Conservation (phyloP, 78 protist genomes). For the Andalucia godoyi region DNA sequence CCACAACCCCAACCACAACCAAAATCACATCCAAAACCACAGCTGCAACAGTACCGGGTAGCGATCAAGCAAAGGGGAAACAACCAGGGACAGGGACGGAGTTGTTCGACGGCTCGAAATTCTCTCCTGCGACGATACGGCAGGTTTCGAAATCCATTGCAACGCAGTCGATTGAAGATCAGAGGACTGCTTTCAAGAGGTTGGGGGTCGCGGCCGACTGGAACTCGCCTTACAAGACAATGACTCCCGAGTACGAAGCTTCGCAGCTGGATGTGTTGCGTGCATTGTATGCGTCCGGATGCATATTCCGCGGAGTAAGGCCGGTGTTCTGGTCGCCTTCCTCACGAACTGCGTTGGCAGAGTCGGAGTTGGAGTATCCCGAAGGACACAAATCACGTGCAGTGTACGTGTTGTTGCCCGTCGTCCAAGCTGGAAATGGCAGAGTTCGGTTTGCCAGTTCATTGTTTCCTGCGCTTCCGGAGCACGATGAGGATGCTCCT, state of each 20-base stretch:
- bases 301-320: conserved; percentile 59
- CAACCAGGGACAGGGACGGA: neutral
- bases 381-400: conserved; percentile 55
- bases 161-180: conserved; percentile 18
- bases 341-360: conserved; percentile 82
- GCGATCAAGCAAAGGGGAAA: conserved; percentile 5
- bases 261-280: conserved; percentile 53
- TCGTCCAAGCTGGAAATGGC: neutral
- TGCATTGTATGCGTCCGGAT: neutral
- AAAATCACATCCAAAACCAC: too few species aligned
- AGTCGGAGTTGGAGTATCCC: conserved; percentile 82
- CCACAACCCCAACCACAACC: too few species aligned
- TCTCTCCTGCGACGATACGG: conserved; percentile 25
- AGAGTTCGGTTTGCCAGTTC: neutral
- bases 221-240: conserved; percentile 57
- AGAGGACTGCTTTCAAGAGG: conserved; percentile 11
- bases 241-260: conserved; percentile 63
- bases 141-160: conserved; percentile 41
- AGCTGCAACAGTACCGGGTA: neutral
- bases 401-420: conserved; percentile 42
- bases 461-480: too few species aligned
- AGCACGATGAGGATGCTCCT: too few species aligned
- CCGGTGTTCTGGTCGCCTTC: conserved; percentile 92
- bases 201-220: conserved; percentile 71
- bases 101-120: neutral